Evolutionary conservation across 2,329 filamentous ascomycete species (phyloP).

Genomic region (Alternaria hordeiaustralica): DNA sequence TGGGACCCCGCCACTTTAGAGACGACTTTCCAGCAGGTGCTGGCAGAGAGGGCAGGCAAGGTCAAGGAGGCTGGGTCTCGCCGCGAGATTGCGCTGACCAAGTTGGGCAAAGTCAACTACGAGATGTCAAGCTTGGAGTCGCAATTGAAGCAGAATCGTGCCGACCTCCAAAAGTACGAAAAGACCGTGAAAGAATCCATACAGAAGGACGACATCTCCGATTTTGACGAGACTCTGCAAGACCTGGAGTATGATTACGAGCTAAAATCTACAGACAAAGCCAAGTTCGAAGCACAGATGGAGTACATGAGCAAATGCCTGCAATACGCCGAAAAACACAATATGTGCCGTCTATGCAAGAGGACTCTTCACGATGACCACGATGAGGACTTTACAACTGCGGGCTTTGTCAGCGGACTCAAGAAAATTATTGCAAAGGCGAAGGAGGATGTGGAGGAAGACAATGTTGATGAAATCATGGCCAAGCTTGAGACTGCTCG

Average conservation of each 20-base stretch:
- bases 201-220: constrained; percentile 43
- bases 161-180: constrained; percentile 68
- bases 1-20: constrained; percentile 79
- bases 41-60: constrained; percentile 64
- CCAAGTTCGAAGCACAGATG: constrained; percentile 71
- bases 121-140: constrained; percentile 70
- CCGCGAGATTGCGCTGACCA: constrained; percentile 73
- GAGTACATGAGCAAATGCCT: constrained; percentile 76
- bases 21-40: constrained; percentile 67
- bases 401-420: constrained; percentile 71
- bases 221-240: constrained; percentile 60
- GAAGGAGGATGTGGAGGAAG: constrained; percentile 64
- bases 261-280: constrained; percentile 66
- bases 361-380: constrained; percentile 67
- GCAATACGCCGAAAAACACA: constrained; percentile 68
- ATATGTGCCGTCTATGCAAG: constrained; percentile 78
- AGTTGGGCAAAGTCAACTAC: constrained; percentile 78
- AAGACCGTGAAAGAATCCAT: constrained; percentile 65
- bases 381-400: constrained; percentile 59
- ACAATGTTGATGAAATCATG: constrained; percentile 67
- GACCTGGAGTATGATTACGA: constrained; percentile 61
- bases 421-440: constrained; percentile 60
- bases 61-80: constrained; percentile 71
- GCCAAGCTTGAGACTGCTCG: constrained; percentile 66
- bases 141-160: constrained; percentile 68